Evolutionary conservation across 202 grass and related monocot species (phyloP), one percentile per base, ranked within the genome.

Genomic region (Elaeis oleifera): DNA sequence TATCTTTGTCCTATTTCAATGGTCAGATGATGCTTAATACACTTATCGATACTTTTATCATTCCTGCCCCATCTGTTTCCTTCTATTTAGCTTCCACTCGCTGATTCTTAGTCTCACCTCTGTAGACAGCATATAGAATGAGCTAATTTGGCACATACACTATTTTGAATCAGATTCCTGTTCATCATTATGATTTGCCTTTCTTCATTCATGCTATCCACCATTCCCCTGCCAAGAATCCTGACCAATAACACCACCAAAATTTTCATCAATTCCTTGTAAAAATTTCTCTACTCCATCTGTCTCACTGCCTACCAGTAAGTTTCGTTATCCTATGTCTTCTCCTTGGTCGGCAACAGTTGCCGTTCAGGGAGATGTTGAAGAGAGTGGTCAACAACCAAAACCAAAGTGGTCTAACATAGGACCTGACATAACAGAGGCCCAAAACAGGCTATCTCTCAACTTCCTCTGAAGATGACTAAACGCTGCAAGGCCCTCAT

Each of bases 401-500:
- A 84, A 78, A 19, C 54, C 86, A 51, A 80, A 69, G 51, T 99
- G 94, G 82, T 70, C 72, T 8, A 58, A 61, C 13, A 31, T 89
- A 8, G 80, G 76, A 21, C 53, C 56, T 16, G 72, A 78, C 5
- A 19, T 83, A 0, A 70, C 66, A 0, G 59, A 73, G 1, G 21
- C 73, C 2, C 79, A 84, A 71, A 71, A 52, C 16, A 50, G 11
- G 74, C 77, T 18, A 75, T 92, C 31, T 81, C 80, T 20, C 21
- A 72, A 0, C 77, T 99, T 54, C 84, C 88, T 28, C 72, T 61
- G 4, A 99, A 79, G 78, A 79, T 99, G 59, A 65, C 88, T 39
- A 84, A 89, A 53, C 82, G 82, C 27, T 97, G 94, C 77, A 92
- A 76, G 80, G 94, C 85, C 16, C 71, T 97, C 63, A 54, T 86